Conservation (phyloP, 1,139 yeast species). For the Lodderomyces margitis region DNA sequence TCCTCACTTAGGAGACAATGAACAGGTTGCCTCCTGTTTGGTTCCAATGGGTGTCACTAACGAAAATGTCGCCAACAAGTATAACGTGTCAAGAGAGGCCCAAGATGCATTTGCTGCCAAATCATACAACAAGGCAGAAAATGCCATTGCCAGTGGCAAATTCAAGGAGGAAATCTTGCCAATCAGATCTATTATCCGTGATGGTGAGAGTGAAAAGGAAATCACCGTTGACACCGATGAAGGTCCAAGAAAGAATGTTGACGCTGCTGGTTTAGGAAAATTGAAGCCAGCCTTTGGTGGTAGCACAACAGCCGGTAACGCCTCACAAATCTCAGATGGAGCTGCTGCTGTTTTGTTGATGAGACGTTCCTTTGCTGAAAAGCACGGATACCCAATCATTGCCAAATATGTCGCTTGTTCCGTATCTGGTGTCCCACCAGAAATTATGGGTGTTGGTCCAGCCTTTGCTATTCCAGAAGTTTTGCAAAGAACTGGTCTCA, state of each 20-base stretch:
- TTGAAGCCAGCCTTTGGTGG: conserved; percentile 93
- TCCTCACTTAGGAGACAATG: conserved; percentile 32
- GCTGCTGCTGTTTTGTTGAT: conserved; percentile 87
- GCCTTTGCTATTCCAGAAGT: conserved; percentile 89
- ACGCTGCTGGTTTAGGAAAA: conserved; percentile 70
- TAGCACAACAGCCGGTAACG: conserved; percentile 90
- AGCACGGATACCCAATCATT: conserved; percentile 60
- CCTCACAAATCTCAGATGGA: conserved; percentile 94
- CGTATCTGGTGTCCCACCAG: conserved; percentile 91
- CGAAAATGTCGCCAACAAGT: conserved; percentile 46
- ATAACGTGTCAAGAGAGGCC: conserved; percentile 58
- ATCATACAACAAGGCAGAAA: conserved; percentile 81
- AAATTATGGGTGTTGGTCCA: conserved; percentile 96
- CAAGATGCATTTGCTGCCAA: conserved; percentile 88
- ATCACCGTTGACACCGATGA: conserved; percentile 71
- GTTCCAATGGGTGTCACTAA: conserved; percentile 79
- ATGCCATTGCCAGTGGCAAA: conserved; percentile 65
- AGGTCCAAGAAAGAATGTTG: conserved; percentile 88
- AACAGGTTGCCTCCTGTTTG: conserved; percentile 32
- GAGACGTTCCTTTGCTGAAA: conserved; percentile 84
- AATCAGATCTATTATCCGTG: conserved; percentile 46
- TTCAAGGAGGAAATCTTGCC: conserved; percentile 89
- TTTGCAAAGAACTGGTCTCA: conserved; percentile 62
- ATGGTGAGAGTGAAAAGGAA: conserved; percentile 27
- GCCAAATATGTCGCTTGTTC: conserved; percentile 78